Percentiles rank a stretch among this genome's conserved stretches.
Conservation (phyloP, 257 asterid species). For the Solanum boliviense region DNA sequence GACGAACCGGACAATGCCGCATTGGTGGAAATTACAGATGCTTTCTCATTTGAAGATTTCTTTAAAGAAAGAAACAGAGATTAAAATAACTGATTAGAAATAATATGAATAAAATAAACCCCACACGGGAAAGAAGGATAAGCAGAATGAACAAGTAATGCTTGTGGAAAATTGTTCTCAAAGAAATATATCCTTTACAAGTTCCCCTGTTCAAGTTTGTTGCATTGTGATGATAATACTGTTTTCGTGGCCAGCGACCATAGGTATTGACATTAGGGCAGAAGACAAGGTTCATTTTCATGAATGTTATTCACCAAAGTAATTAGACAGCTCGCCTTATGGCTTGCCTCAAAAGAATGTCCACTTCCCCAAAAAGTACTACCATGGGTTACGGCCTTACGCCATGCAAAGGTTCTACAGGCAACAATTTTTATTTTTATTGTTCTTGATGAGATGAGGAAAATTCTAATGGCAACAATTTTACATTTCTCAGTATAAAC, state of each 20-base stretch:
- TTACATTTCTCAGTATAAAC: background rate
- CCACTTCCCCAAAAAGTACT: background rate
- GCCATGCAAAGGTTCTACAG: background rate
- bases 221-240: background rate
- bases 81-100: background rate
- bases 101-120: background rate
- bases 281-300: background rate
- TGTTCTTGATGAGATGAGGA: background rate
- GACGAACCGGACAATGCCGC: constrained; percentile 20
- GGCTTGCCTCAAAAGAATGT: background rate
- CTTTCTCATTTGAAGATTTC: constrained; percentile 39
- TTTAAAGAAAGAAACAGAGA: constrained; percentile 3
- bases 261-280: background rate
- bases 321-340: background rate
- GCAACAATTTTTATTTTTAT: background rate
- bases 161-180: background rate
- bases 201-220: background rate
- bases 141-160: background rate
- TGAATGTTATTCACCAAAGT: background rate
- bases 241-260: background rate
- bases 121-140: background rate
- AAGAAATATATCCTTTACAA: background rate
- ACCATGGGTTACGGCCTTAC: background rate
- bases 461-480: background rate
- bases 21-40: constrained; percentile 18